Conservation (phyloP, 2,329 filamentous ascomycete genomes). For the Fusarium torulosum region DNA sequence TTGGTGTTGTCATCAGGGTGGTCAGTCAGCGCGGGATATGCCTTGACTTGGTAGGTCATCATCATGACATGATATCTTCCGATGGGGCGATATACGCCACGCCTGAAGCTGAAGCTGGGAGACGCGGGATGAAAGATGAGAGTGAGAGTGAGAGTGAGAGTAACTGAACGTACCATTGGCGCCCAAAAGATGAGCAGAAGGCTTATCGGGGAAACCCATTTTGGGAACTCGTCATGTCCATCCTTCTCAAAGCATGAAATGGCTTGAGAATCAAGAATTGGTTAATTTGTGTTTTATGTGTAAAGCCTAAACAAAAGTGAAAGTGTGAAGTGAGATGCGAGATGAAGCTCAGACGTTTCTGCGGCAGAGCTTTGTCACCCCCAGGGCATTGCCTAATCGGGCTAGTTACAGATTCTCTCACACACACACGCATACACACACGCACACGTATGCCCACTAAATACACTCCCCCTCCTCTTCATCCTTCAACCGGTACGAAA, state of each 20-base stretch:
- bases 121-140: neutral
- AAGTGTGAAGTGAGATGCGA: neutral
- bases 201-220: conserved; percentile 63
- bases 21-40: conserved; percentile 35
- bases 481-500: conserved; percentile 5
- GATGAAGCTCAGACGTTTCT: conserved; percentile 31
- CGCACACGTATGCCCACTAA: conserved; percentile 1
- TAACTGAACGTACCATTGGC: conserved; percentile 64
- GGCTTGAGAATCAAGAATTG: neutral
- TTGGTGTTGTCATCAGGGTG: conserved; percentile 4
- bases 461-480: conserved; percentile 20
- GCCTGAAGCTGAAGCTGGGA: conserved; percentile 27
- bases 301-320: neutral
- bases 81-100: conserved; percentile 25
- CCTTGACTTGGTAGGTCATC: conserved; percentile 11
- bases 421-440: too few species aligned
- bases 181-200: conserved; percentile 68
- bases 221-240: conserved; percentile 35
- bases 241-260: conserved; percentile 25
- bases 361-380: conserved; percentile 25
- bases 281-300: neutral
- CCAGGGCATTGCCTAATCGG: conserved; percentile 31
- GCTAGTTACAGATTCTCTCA: conserved; percentile 8
- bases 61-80: neutral
- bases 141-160: neutral